Base-by-base conservation (phyloP, 1,139 yeast species). In the Kodamaea suecica region DNA sequence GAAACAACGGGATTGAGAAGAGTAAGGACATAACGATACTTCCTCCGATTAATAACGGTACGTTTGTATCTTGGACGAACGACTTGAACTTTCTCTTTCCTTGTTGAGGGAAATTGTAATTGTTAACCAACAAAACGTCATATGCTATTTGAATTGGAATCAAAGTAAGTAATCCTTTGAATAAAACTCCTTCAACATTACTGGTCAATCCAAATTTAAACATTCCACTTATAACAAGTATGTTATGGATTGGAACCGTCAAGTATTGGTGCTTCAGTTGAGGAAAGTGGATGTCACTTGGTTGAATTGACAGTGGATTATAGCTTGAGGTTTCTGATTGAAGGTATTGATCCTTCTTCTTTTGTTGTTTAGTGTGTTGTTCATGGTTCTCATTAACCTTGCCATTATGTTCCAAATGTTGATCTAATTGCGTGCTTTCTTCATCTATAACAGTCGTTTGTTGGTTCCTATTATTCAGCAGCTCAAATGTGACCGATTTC, bases 1-100 rank as follows among this genome's bases (percentile, higher is more conserved):
- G 47, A 48, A 74, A 76, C 1, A 83, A 55, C 3, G 83, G 80
- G 2, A 75, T 39, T 2, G 85, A 62, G 30, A 78, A 61, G 10
- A 73, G 41, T 9, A 68, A 38, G 5, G 81, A 52, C 4, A 75
- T 43, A 2, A 76, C 50, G 2, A 70, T 41, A 3, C 76, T 57
- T 13, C 71, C 54, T 1, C 48, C 49, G 1, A 71, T 40, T 17
- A 70, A 47, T 27, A 73, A 50, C 3, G 65, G 49, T 9, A 51
- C 43, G 38, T 69, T 70, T 16, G 61, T 55, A 23, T 40, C 44
- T 13, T 45, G 44, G 16, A 52, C 43, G 21, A 45, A 43, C 33
- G 49, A 53, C 41, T 47, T 49, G 27, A 34, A 25, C 26, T 39
- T 44, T 31, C 46, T 43, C 45, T 41, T 53, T 14, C 31, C 30